Evolutionary conservation across 2,329 filamentous ascomycete genomes (phyloP), one percentile per base, ranked within the genome.

Genomic region (Penicillium sp.): DNA sequence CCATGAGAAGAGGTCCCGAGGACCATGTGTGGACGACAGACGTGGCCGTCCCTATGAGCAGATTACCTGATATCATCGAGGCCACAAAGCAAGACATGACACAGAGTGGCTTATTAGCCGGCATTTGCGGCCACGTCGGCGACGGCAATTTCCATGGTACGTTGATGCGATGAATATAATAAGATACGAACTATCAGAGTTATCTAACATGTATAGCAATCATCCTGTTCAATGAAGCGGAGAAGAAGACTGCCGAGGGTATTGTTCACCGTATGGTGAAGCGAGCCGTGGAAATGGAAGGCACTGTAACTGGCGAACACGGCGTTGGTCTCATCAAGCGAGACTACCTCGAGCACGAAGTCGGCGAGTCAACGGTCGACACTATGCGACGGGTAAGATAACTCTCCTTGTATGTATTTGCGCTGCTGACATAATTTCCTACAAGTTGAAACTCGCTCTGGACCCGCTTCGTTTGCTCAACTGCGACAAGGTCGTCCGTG

Each of bases 1-100:
- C 88, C 0, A 85, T 89, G 76, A 84, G 83, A 62, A 81, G 86
- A 53, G 79, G 85, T 26, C 83, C 84, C 0, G 82, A 83, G 2
- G 85, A 90, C 67, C 85, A 83, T 51, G 85, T 92, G 29, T 93
- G 90, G 90, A 91, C 90, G 0, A 94, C 91, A 0, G 91, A 94
- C 72, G 91, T 93, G 21, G 91, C 91, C 0, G 91, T 93, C 0
- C 91, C 91, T 0, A 87, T 93, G 52, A 91, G 87, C 17, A 82
- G 83, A 45, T 78, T 94, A 64, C 86, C 90, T 1, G 86, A 90
- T 66, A 89, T 93, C 58, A 91, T 93, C 53, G 88, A 90, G 65
- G 81, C 86, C 53, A 91, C 89, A 1, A 90, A 91, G 70, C 78
- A 85, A 23, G 85, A 90, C 66, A 88, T 91, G 49, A 81, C 78